Conservation (phyloP, 2,329 filamentous ascomycete genomes). For the Beauveria caledonica region DNA sequence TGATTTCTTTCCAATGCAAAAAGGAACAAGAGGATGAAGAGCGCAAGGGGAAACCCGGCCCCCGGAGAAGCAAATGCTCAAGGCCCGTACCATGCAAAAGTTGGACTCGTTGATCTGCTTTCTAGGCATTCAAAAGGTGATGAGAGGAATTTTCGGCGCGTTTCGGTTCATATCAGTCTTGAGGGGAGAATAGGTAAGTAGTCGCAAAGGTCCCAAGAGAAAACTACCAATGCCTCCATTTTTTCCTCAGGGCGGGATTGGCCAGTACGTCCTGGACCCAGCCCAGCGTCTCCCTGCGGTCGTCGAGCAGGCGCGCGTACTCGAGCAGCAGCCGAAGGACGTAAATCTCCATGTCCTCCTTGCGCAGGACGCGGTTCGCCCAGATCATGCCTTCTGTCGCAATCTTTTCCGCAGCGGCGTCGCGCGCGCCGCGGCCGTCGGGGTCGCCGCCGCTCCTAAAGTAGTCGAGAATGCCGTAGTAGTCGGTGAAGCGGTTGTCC, state of each 20-base stretch:
- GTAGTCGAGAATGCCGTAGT: slow-evolving; percentile 66
- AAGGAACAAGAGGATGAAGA: no score
- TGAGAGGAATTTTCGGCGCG: background rate
- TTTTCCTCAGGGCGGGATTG: slow-evolving; percentile 24
- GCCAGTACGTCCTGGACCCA: slow-evolving; percentile 43
- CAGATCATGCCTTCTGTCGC: slow-evolving; percentile 58
- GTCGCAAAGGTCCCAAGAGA: background rate
- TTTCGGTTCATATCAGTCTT: background rate
- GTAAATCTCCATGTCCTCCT: slow-evolving; percentile 69
- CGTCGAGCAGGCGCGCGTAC: slow-evolving; percentile 49
- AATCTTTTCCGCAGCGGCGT: slow-evolving; percentile 54
- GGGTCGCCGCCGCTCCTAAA: slow-evolving; percentile 55
- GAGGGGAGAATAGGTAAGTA: background rate
- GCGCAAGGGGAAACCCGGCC: no score
- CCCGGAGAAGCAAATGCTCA: background rate
- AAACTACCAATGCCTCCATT: slow-evolving; percentile 22
- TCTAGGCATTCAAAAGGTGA: background rate
- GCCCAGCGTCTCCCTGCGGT: slow-evolving; percentile 43
- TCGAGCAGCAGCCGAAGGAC: slow-evolving; percentile 55
- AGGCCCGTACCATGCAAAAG: background rate
- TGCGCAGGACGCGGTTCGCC: slow-evolving; percentile 59
- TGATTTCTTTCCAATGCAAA: background rate
- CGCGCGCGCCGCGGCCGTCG: slow-evolving; percentile 36
- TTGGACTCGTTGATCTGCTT: background rate
- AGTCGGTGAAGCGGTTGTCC: slow-evolving; percentile 64